Base-by-base conservation (phyloP, 805 yeast species). In the Millerago galiae region DNA sequence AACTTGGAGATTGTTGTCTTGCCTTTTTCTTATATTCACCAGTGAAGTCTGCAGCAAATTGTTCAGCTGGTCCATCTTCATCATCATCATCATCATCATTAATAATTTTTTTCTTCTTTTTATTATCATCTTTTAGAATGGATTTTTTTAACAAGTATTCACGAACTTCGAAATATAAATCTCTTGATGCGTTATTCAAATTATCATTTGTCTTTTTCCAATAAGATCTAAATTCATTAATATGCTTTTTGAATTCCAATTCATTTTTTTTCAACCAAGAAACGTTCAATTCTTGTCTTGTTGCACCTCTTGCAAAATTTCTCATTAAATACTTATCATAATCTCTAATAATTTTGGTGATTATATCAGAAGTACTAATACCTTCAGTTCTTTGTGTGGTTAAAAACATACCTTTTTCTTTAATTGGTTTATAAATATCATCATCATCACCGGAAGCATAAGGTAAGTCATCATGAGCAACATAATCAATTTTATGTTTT, bases 211-310 rank as follows among this genome's bases (percentile, higher is more conserved):
- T 82, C 59, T 78, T 81, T 60, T 79, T 79, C 83, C 93, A 85
- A 54, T 87, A 86, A 18, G 84, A 76, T 52, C 96, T 73, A 67
- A 93, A 91, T 49, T 88, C 96, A 48, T 70, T 77, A 47, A 93
- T 83, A 59, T 90, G 96, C 54, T 89, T 87, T 62, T 86, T 89
- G 66, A 93, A 75, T 49, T 93, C 99, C 53, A 93, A 72, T 67
- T 93, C 99, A 63, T 93, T 93, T 65, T 93, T 93, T 67, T 93
- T 93, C 54, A 93, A 72, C 99, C 99, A 93, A 26, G 95, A 84
- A 16, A 93, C 98, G 58, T 93, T 93, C 56, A 93, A 75, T 58
- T 93, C 99, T 62, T 93, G 88, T 58, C 99, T 76, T 3, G 97
- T 85, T 10, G 96, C 98, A 37, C 99, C 99, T 52, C 99, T 77